These are phyloP conservation scores for Colletotrichum navitas DNA, from an alignment of 2,329 filamentous ascomycete genomes.

Conservation along the genomic window DNA sequence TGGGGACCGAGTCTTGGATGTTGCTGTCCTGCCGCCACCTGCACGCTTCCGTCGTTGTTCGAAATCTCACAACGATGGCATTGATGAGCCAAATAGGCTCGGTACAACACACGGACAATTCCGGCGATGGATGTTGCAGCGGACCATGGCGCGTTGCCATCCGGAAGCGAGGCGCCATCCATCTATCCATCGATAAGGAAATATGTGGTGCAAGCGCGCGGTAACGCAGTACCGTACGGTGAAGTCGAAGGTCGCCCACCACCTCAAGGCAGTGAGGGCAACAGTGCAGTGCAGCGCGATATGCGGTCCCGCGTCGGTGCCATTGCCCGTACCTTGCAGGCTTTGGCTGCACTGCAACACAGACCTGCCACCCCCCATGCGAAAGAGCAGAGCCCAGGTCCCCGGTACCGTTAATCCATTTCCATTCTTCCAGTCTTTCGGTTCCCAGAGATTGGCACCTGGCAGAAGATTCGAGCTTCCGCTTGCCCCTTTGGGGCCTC, in stretches of 20 bases:
- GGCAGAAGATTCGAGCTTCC: neutral
- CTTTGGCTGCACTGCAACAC: conserved; percentile 38
- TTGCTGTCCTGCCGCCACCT: neutral
- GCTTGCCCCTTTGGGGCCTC: neutral
- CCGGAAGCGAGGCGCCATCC: conserved; percentile 21
- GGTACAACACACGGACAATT: neutral
- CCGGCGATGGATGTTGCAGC: conserved; percentile 9
- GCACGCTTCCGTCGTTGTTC: neutral
- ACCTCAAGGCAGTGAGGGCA: conserved; percentile 1
- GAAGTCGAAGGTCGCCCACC: conserved; percentile 22
- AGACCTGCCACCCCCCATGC: conserved; percentile 18
- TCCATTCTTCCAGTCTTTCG: neutral
- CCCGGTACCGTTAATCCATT: conserved; percentile 22
- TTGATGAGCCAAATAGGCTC: conserved; percentile 18
- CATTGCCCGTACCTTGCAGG: conserved; percentile 40
- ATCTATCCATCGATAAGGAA: neutral
- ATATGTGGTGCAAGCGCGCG: neutral
- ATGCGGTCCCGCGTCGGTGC: conserved; percentile 27
- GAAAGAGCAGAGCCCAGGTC: conserved; percentile 31
- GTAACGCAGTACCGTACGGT: too few species aligned
- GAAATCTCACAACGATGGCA: neutral
- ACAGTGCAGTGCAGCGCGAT: conserved; percentile 7
- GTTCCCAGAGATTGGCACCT: neutral
- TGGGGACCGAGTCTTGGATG: neutral
- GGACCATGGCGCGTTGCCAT: conserved; percentile 25